These are phyloP conservation scores for Vachellia collinsii DNA, from an alignment of 306 rosid genomes.

Conservation along the genomic window DNA sequence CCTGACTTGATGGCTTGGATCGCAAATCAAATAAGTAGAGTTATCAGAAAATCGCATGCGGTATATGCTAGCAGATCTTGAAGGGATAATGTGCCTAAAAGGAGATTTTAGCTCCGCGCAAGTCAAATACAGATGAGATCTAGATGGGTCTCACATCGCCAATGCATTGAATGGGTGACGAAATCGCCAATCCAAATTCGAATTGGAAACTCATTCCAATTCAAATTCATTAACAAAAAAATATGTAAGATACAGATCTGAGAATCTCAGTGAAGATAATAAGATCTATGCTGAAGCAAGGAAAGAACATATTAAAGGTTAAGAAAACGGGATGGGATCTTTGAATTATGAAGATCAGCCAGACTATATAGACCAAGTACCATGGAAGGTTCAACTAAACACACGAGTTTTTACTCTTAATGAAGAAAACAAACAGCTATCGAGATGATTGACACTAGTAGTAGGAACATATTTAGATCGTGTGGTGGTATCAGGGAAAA, in stretches of 20 bases:
- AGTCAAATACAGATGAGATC: not conserved
- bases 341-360: not conserved
- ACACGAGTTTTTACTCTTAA: not conserved
- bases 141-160: not conserved
- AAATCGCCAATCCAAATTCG: not conserved
- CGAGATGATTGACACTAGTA: not conserved
- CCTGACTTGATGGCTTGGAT: not conserved
- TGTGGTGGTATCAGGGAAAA: not conserved
- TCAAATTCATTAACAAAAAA: not conserved
- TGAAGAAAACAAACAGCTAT: conserved; percentile 1
- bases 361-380: not conserved
- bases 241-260: not conserved
- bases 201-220: not conserved
- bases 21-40: not conserved
- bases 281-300: not conserved
- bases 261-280: not conserved
- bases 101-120: not conserved
- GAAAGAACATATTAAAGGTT: not conserved
- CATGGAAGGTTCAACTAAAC: not conserved
- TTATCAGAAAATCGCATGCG: not conserved
- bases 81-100: not conserved
- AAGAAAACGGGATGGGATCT: not conserved
- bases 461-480: not conserved
- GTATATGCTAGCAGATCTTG: conserved; percentile 5
- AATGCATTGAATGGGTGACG: not conserved